These are phyloP conservation scores for Clonostachys chloroleuca DNA, from an alignment of 2,329 filamentous ascomycete genomes.

Conservation along the genomic window DNA sequence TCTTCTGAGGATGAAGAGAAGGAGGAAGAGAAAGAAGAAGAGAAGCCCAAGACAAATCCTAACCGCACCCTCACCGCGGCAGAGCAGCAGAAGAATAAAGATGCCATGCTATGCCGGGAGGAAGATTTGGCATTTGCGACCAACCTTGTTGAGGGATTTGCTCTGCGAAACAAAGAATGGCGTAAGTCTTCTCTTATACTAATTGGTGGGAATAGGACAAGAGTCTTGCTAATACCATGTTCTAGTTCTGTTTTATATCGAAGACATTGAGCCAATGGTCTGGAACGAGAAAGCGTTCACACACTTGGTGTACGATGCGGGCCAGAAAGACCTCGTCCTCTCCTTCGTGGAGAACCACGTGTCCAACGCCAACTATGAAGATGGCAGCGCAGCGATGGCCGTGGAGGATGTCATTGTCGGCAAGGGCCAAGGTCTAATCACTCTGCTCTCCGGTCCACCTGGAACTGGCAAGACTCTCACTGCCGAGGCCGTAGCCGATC, in stretches of 20 bases:
- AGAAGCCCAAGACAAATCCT: background rate
- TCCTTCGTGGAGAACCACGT: slow-evolving; percentile 41
- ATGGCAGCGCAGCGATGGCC: slow-evolving; percentile 3
- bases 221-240: background rate
- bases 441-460: slow-evolving; percentile 37
- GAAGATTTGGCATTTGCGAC: slow-evolving; percentile 31
- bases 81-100: slow-evolving; percentile 22
- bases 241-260: slow-evolving; percentile 27
- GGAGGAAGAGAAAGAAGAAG: slow-evolving; percentile 5
- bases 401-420: slow-evolving; percentile 30
- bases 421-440: slow-evolving; percentile 37
- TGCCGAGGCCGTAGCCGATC: slow-evolving; percentile 36
- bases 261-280: slow-evolving; percentile 31
- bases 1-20: slow-evolving; percentile 1
- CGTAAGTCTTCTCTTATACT: slow-evolving; percentile 17
- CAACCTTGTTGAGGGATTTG: slow-evolving; percentile 35
- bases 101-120: slow-evolving; percentile 34
- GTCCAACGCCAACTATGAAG: slow-evolving; percentile 11
- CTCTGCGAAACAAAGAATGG: slow-evolving; percentile 41
- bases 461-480: slow-evolving; percentile 43
- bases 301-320: slow-evolving; percentile 39
- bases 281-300: slow-evolving; percentile 41
- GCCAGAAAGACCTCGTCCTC: slow-evolving; percentile 40
- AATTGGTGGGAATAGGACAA: background rate
- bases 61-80: slow-evolving; percentile 14